Evolutionary conservation across 192 early-diverging fungal species (phyloP).

Genomic region (Haplosporangium gracile): DNA sequence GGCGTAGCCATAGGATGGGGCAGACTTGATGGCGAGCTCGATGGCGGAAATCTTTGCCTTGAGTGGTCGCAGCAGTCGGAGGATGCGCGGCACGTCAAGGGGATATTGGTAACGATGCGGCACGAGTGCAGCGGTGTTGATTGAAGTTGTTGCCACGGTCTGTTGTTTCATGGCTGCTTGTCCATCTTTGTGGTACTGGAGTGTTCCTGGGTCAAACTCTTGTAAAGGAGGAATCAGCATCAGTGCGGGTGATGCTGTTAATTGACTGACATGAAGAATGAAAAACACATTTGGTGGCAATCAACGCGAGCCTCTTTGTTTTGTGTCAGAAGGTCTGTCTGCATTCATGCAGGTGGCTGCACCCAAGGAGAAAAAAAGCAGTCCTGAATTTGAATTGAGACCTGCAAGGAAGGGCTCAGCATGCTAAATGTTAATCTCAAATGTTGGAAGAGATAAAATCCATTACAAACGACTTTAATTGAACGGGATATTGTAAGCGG

Average conservation of each 20-base stretch:
- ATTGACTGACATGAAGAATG: neutral
- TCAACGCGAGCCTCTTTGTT: neutral
- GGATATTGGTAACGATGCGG: constrained; percentile 35
- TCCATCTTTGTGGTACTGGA: neutral
- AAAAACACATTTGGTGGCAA: neutral
- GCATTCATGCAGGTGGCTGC: no score
- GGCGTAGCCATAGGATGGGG: constrained; percentile 31
- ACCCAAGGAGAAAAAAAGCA: no score
- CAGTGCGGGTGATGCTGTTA: neutral
- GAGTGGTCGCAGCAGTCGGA: constrained; percentile 36
- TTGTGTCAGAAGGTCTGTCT: neutral
- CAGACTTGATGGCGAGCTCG: constrained; percentile 38
- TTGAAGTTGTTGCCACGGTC: neutral
- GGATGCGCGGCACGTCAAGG: constrained; percentile 32
- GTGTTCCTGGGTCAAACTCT: constrained; percentile 4
- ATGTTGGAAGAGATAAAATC: no score
- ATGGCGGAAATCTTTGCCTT: constrained; percentile 47
- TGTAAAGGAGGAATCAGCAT: neutral
- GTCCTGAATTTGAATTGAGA: no score
- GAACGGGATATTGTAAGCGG: no score
- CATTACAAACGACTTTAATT: no score
- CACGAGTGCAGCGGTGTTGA: neutral
- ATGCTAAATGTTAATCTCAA: no score
- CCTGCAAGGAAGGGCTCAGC: no score
- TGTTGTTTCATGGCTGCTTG: neutral